These are phyloP conservation scores for Carex cristatella DNA, from an alignment of 176 grass and related monocot species.

Conservation along the genomic window DNA sequence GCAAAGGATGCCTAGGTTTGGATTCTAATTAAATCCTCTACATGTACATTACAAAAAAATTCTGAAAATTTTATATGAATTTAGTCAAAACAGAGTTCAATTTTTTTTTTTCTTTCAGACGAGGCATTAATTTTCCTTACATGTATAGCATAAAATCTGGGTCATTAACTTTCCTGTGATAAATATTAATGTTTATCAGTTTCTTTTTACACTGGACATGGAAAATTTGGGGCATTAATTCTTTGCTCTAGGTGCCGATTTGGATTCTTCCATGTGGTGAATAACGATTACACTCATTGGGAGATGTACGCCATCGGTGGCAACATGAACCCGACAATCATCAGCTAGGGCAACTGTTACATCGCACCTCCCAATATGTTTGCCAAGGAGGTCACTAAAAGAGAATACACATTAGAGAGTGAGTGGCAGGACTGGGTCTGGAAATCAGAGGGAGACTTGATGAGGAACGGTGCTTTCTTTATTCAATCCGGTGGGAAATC, in stretches of 20 bases:
- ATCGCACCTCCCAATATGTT: conserved; percentile 19
- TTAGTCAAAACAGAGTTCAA: background rate
- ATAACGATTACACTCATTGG: conserved; percentile 98
- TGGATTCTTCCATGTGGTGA: conserved; percentile 80
- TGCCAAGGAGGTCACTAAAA: conserved; percentile 73
- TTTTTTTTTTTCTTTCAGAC: background rate
- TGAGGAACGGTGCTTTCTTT: conserved; percentile 76
- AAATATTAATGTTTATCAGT: background rate
- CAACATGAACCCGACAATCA: conserved; percentile 63
- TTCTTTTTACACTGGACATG: background rate
- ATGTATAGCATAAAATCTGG: background rate
- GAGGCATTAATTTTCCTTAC: background rate
- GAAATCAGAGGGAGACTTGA: conserved; percentile 63
- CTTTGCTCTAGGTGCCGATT: conserved; percentile 29
- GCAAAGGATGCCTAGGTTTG: conserved; percentile 64
- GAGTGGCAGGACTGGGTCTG: conserved; percentile 78
- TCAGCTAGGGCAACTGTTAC: conserved; percentile 87
- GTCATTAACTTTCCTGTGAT: background rate
- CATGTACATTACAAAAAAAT: background rate
- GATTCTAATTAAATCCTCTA: background rate
- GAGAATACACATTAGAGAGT: conserved; percentile 40
- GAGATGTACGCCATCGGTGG: conserved; percentile 80
- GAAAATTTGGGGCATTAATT: background rate
- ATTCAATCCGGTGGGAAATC: conserved; percentile 43
- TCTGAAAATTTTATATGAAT: background rate